Evolutionary conservation across 805 yeast species (phyloP).

Genomic region (Jamesozyma jinghongensis): DNA sequence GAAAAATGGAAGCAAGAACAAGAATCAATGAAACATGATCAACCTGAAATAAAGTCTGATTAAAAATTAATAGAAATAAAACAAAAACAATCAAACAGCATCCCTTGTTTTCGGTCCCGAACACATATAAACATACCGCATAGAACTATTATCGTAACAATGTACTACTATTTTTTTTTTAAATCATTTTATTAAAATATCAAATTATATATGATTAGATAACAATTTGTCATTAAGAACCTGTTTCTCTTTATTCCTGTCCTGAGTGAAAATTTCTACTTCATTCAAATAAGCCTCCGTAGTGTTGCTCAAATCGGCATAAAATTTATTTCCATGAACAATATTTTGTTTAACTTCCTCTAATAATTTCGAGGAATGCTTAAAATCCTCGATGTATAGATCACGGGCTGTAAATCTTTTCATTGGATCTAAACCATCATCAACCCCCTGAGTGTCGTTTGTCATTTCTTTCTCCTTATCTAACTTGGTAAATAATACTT

Average conservation of each 20-base stretch:
- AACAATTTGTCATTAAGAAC: slow-evolving; percentile 34
- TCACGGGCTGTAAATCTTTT: slow-evolving; percentile 14
- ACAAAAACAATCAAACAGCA: no score
- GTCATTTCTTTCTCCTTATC: slow-evolving; percentile 30
- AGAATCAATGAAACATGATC: not conserved
- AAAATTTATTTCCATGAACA: slow-evolving; percentile 62
- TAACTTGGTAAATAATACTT: slow-evolving; percentile 33
- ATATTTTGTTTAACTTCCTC: slow-evolving; percentile 51
- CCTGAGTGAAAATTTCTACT: slow-evolving; percentile 43
- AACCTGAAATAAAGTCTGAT: not conserved
- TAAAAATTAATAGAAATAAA: not conserved
- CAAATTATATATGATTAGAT: not conserved
- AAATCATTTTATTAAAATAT: no score
- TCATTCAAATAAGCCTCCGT: slow-evolving; percentile 38
- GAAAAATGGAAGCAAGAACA: slow-evolving; percentile 34
- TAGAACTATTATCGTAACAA: not conserved
- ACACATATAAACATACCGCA: not conserved
- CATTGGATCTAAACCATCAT: slow-evolving; percentile 2
- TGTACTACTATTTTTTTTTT: no score
- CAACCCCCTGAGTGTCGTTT: not conserved
- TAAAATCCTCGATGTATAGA: slow-evolving; percentile 22
- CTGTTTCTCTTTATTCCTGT: slow-evolving; percentile 45
- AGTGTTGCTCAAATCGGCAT: slow-evolving; percentile 47
- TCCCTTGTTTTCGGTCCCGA: not conserved
- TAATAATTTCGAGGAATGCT: slow-evolving; percentile 29